Percentiles rank a stretch among this genome's conserved stretches.
Evolutionary conservation across 139 green algal genomes (phyloP).

Genomic region (Tetradesmus obliquus): DNA sequence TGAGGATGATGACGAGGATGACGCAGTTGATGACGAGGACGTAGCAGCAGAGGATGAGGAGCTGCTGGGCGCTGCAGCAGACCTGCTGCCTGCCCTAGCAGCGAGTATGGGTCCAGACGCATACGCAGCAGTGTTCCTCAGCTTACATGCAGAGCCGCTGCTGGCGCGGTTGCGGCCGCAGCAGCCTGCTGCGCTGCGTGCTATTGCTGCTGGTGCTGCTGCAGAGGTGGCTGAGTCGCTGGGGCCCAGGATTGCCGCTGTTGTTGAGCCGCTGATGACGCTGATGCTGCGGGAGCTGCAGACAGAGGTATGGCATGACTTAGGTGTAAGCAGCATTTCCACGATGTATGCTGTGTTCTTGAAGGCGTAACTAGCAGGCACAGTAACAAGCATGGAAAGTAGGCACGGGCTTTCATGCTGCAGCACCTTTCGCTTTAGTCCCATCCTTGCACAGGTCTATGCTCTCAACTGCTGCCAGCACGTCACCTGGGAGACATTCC

Average conservation of each 20-base stretch:
- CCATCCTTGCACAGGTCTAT: background rate
- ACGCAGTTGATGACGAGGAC: slow-evolving; percentile 32
- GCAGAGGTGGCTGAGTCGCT: slow-evolving; percentile 75
- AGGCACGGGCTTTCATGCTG: background rate
- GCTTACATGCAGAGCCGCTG: slow-evolving; percentile 64
- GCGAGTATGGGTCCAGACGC: slow-evolving; percentile 54
- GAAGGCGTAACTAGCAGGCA: background rate
- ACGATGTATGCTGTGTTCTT: background rate
- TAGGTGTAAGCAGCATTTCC: background rate
- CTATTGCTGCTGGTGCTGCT: slow-evolving; percentile 65
- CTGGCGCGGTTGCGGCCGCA: slow-evolving; percentile 51
- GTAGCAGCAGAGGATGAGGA: slow-evolving; percentile 59
- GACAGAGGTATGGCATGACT: background rate
- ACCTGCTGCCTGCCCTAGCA: slow-evolving; percentile 73
- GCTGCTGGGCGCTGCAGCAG: slow-evolving; percentile 69
- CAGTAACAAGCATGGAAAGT: too few relatives aligned
- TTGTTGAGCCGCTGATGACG: slow-evolving; percentile 51
- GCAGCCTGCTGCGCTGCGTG: slow-evolving; percentile 57
- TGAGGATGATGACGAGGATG: slow-evolving; percentile 45
- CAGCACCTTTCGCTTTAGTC: background rate
- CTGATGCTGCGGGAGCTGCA: slow-evolving; percentile 74
- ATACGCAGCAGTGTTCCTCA: slow-evolving; percentile 71
- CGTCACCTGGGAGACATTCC: background rate
- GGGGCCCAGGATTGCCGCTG: background rate
- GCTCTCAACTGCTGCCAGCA: too few relatives aligned